Conservation (phyloP, 345 rosid species). For the Aquilaria malaccensis region DNA sequence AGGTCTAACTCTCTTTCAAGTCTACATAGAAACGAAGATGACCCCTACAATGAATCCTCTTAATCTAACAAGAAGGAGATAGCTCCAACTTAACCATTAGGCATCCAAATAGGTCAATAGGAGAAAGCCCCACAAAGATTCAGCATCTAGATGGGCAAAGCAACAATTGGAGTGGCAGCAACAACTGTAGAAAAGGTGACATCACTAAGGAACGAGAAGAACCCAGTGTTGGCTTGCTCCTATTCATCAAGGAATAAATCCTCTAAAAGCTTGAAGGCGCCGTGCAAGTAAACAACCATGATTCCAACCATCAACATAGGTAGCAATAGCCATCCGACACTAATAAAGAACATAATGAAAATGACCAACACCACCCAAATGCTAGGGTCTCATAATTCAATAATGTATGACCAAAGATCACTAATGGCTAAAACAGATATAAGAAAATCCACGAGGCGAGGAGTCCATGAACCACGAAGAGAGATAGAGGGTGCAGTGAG, state of each 20-base stretch:
- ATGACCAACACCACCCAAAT: slow-evolving; percentile 41
- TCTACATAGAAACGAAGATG: no score
- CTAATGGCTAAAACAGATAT: slow-evolving; percentile 67
- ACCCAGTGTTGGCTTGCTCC: slow-evolving; percentile 51
- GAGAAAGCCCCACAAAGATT: background rate
- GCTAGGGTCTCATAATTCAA: slow-evolving; percentile 67
- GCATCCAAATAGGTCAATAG: no score
- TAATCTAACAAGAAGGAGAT: no score
- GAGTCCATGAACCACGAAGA: slow-evolving; percentile 53
- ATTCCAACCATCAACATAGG: slow-evolving; percentile 60
- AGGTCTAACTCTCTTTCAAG: no score
- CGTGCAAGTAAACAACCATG: slow-evolving; percentile 65
- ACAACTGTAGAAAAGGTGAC: slow-evolving; percentile 53
- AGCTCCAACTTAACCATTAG: no score
- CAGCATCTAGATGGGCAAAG: slow-evolving; percentile 36
- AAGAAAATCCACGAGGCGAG: slow-evolving; percentile 56
- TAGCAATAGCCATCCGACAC: slow-evolving; percentile 64
- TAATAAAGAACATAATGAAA: slow-evolving; percentile 65
- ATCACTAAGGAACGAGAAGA: slow-evolving; percentile 65
- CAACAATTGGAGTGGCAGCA: slow-evolving; percentile 48
- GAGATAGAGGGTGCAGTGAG: slow-evolving; percentile 48
- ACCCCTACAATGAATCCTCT: no score
- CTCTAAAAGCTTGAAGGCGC: slow-evolving; percentile 81
- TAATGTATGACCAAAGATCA: slow-evolving; percentile 58
- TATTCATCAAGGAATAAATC: slow-evolving; percentile 79